Evolutionary conservation across 805 yeast species (phyloP).

Genomic region (Ogataea siamensis): DNA sequence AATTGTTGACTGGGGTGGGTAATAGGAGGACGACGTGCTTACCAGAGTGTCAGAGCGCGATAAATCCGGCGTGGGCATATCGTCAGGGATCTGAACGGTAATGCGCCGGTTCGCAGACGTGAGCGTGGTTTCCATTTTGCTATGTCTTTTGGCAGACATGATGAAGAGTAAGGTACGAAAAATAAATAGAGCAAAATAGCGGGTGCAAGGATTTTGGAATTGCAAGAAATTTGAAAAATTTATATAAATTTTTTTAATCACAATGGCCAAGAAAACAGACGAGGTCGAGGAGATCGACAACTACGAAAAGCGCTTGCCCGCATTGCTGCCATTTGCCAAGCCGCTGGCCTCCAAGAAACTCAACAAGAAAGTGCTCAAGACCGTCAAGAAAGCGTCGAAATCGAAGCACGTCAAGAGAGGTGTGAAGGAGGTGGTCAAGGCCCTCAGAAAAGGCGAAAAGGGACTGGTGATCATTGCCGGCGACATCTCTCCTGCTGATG

Average conservation of each 20-base stretch:
- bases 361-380: slow-evolving; percentile 91
- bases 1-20: slow-evolving; percentile 9
- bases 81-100: slow-evolving; percentile 8
- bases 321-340: slow-evolving; percentile 85
- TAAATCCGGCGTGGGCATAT: neutral
- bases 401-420: slow-evolving; percentile 98
- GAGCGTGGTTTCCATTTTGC: slow-evolving; percentile 5
- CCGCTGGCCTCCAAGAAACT: slow-evolving; percentile 96
- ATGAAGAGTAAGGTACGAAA: neutral
- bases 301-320: slow-evolving; percentile 89
- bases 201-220: slow-evolving; percentile 7
- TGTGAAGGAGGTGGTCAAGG: slow-evolving; percentile 97
- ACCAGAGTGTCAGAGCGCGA: slow-evolving; percentile 8
- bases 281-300: slow-evolving; percentile 55
- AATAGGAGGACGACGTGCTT: slow-evolving; percentile 17
- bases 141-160: slow-evolving; percentile 1
- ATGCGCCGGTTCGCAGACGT: slow-evolving; percentile 11
- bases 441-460: slow-evolving; percentile 96
- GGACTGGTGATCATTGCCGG: slow-evolving; percentile 97
- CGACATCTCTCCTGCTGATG: slow-evolving; percentile 96
- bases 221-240: slow-evolving; percentile 3
- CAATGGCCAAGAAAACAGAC: slow-evolving; percentile 44
- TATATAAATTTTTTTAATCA: slow-evolving; percentile 9
- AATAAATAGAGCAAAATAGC: slow-evolving; percentile 2
- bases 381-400: slow-evolving; percentile 96